Base-by-base conservation (phyloP, 2,329 filamentous ascomycete genomes). In the Dothiorella sarmentorum region DNA sequence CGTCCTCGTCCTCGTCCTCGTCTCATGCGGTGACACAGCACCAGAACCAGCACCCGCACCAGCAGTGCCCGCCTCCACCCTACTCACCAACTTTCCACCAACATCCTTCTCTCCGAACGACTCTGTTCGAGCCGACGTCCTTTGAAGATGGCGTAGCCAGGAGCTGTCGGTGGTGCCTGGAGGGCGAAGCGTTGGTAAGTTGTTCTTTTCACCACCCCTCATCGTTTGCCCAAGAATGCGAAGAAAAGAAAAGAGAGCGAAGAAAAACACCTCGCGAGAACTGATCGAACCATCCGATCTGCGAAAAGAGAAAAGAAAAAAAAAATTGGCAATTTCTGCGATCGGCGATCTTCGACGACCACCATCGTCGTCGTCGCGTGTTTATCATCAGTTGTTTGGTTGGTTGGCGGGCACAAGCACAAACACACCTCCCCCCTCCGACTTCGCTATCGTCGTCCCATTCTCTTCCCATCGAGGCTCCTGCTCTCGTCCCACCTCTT, bases 91-190 rank as follows among this genome's bases (percentile, higher is more conserved):
- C 35, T 24, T 40, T 53, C 49, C 52, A 43, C 38, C 52, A 56
- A 18, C 52, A 56, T 7, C 52, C 52, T n/a, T 56, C 52, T 11
- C 38, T 56, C 18, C 52, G 52, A 4, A 56, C 52, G 11, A 56
- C 52, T 5, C 38, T 56, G 22, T 56, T 56, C 27, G 52, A 56
- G 40, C 49, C 49, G n/a, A n/a, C 49, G 4, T 53, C 49, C 2
- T 53, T 53, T 35, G 35, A 53, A 18, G 22, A 53, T 53, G 49
- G 49, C 35, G 22, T 29, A n/a, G 33, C 29, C 13, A 35, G 43
- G 4, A 29, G 24, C 24, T 45, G 43, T 11, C 24, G 15, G 7
- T 33, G 47, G 31, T 37, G 47, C 3, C 31, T 52, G 13, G 47
- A 52, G 15, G 49, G 24, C 33, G 7, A 40, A 29, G 24, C 49